These are phyloP conservation scores for Exophiala alcalophila DNA, from an alignment of 2,329 filamentous ascomycete species.

Conservation along the genomic window DNA sequence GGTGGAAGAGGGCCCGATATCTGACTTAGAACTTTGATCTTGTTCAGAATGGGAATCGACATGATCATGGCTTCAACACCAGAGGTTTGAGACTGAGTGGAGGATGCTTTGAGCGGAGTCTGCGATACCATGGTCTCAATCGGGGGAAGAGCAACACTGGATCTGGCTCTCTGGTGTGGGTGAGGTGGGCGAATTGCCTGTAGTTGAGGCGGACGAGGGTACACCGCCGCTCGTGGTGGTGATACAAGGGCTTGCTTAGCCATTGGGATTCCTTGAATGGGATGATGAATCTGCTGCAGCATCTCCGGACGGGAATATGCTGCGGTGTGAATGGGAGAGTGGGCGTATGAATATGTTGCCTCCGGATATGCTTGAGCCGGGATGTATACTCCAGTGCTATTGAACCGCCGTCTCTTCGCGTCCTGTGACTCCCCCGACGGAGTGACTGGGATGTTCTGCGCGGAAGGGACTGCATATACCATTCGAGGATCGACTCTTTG, in stretches of 20 bases:
- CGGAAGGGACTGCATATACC: slow-evolving; percentile 24
- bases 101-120: slow-evolving; percentile 29
- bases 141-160: slow-evolving; percentile 53
- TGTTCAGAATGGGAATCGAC: slow-evolving; percentile 70
- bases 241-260: slow-evolving; percentile 28
- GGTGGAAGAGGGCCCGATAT: slow-evolving; percentile 67
- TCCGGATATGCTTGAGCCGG: slow-evolving; percentile 38
- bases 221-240: slow-evolving; percentile 23
- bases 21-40: slow-evolving; percentile 71
- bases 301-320: slow-evolving; percentile 28
- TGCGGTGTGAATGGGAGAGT: slow-evolving; percentile 39
- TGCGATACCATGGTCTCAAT: slow-evolving; percentile 43
- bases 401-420: slow-evolving; percentile 61
- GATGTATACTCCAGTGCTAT: slow-evolving; percentile 43
- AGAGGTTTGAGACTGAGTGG: slow-evolving; percentile 23
- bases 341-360: slow-evolving; percentile 21
- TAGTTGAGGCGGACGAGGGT: slow-evolving; percentile 29
- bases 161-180: slow-evolving; percentile 40
- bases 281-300: slow-evolving; percentile 11
- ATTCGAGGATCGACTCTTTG: slow-evolving; percentile 27
- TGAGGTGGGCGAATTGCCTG: slow-evolving; percentile 40
- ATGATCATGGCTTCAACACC: slow-evolving; percentile 67
- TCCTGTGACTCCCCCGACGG: slow-evolving; percentile 44
- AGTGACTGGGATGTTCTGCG: slow-evolving; percentile 20
- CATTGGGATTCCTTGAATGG: slow-evolving; percentile 12